Evolutionary conservation across 1,284 basidiomycete genomes (phyloP), one percentile per base, ranked within the genome.

Genomic region (Erythrobasidium hasegawianum): DNA sequence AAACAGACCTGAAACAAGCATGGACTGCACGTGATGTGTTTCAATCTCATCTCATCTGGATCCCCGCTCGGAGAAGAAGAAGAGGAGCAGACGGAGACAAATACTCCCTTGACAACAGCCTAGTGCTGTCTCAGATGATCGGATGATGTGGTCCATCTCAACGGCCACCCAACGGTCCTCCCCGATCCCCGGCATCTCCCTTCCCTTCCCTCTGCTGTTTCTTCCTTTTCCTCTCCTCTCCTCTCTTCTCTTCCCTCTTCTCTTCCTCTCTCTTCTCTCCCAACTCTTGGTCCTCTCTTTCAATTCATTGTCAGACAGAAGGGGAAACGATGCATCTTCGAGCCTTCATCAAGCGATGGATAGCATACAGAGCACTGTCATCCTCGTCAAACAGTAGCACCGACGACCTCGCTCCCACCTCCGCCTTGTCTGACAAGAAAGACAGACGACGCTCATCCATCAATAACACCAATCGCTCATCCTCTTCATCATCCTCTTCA

Each of bases 181-280:
- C 14, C 43, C 22, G n/a, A n/a, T 47, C 43, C 22, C 43, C 43
- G 22, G n/a, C 40, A 41, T 41, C 40, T 41, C n/a, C n/a, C n/a
- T n/a, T n/a, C n/a, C n/a, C n/a, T n/a, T n/a, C 40, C 40, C 40
- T 41, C n/a, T 41, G 40, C n/a, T 41, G 10, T 11, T n/a, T n/a
- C 40, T 41, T 41, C 40, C 40, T n/a, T 41, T n/a, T 41, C n/a
- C 40, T 41, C 40, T 41, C 40, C n/a, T 41, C 40, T 41, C 40
- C n/a, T 41, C 11, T 10, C 40, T 29, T 24, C 49, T 3, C 29
- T 26, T n/a, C 16, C 33, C 22, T 53, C 59, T 24, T 60, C 33
- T 45, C 52, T 55, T 33, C 38, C 59, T 20, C 38, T n/a, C n/a
- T 24, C 22, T 47, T 60, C 43, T 45, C 11, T 22, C 45, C 4